Conservation (phyloP, 108 stramenopile species). For the Cyclotella kingstonii region DNA sequence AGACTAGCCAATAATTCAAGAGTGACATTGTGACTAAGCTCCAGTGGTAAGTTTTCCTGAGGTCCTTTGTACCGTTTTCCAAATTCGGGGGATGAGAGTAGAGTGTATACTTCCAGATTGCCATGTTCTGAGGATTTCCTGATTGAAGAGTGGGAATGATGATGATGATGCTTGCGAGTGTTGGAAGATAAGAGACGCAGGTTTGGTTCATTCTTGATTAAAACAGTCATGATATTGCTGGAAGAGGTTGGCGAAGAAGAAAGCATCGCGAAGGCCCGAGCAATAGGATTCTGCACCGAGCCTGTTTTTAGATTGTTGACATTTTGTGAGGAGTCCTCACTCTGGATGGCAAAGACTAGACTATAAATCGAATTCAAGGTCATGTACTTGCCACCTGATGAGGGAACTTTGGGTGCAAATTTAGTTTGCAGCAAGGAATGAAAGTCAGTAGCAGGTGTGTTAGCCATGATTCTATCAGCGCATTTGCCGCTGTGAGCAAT, state of each 20-base stretch:
- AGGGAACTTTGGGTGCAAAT: conserved; percentile 66
- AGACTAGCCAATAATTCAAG: conserved; percentile 47
- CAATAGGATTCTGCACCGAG: conserved; percentile 21
- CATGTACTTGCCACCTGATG: conserved; percentile 71
- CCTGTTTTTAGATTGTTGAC: no score
- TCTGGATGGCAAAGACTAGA: conserved; percentile 52
- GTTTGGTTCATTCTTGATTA: conserved; percentile 64
- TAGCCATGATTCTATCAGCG: conserved; percentile 83
- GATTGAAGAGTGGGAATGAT: conserved; percentile 10
- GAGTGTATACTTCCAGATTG: conserved; percentile 70
- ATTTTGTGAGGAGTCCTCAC: conserved; percentile 3
- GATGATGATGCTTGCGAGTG: conserved; percentile 57
- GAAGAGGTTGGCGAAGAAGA: neutral
- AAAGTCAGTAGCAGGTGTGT: conserved; percentile 72
- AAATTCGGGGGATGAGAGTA: conserved; percentile 74
- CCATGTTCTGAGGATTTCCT: conserved; percentile 2
- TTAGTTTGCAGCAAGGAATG: conserved; percentile 65
- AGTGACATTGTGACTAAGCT: conserved; percentile 55
- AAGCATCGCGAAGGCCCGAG: conserved; percentile 13
- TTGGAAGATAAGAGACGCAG: conserved; percentile 64
- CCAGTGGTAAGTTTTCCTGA: conserved; percentile 76
- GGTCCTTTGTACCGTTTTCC: conserved; percentile 78
- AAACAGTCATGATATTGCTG: conserved; percentile 48
- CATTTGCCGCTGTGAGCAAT: conserved; percentile 92
- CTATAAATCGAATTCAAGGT: conserved; percentile 80